These are phyloP conservation scores for Stemphylium vesicarium DNA, from an alignment of 2,329 filamentous ascomycete species.

Conservation along the genomic window DNA sequence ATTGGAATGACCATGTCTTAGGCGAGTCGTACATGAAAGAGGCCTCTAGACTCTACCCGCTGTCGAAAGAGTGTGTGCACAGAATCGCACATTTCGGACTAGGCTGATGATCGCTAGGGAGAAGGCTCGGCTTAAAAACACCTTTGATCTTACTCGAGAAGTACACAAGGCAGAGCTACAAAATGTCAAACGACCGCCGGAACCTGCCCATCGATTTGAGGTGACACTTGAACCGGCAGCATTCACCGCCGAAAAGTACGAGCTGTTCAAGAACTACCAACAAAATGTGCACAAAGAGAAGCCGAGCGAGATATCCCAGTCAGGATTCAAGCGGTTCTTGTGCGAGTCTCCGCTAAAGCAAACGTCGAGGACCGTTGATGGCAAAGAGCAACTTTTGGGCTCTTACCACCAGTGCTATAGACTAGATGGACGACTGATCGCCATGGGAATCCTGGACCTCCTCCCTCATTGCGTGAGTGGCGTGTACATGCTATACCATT, in stretches of 20 bases:
- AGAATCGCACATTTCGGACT: not conserved
- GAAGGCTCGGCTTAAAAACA: slow-evolving; percentile 67
- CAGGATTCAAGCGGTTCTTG: slow-evolving; percentile 73
- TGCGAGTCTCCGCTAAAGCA: slow-evolving; percentile 71
- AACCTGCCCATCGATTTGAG: slow-evolving; percentile 70
- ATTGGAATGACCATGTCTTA: slow-evolving; percentile 74
- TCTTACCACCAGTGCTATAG: slow-evolving; percentile 85
- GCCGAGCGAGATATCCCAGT: slow-evolving; percentile 62
- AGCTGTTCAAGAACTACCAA: slow-evolving; percentile 78
- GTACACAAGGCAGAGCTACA: slow-evolving; percentile 72
- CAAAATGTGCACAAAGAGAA: slow-evolving; percentile 72
- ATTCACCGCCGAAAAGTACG: slow-evolving; percentile 78
- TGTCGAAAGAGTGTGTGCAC: slow-evolving; percentile 66
- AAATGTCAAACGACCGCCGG: slow-evolving; percentile 62
- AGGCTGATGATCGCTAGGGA: slow-evolving; percentile 47
- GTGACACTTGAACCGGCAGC: slow-evolving; percentile 73
- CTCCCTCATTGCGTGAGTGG: slow-evolving; percentile 78
- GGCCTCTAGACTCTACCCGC: slow-evolving; percentile 68
- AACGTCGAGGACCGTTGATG: slow-evolving; percentile 51
- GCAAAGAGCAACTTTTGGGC: slow-evolving; percentile 66
- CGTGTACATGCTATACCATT: slow-evolving; percentile 84
- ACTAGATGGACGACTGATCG: slow-evolving; percentile 75
- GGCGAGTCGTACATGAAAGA: slow-evolving; percentile 72
- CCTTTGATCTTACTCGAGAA: slow-evolving; percentile 70
- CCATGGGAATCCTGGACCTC: slow-evolving; percentile 77